phyloP scores from a whole-genome alignment of 192 early-diverging fungal genomes.

The Podila horticola region DNA sequence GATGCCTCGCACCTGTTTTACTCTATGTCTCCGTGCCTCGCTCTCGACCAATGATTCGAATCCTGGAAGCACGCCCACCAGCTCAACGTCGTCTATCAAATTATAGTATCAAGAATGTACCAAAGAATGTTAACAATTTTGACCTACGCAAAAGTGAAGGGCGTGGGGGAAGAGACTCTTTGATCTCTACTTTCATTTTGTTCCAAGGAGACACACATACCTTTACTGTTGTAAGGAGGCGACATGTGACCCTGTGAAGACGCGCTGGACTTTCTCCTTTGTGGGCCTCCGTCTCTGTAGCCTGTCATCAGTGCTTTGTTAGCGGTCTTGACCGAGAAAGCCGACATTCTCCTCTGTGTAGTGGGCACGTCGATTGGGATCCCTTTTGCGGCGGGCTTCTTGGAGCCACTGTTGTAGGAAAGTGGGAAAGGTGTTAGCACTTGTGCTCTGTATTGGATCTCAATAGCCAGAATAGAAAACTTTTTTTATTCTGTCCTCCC shows the following conservation, averaged over 20 bases:
- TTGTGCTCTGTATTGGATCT: neutral
- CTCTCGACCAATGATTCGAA: conserved; percentile 25
- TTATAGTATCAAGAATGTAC: too few relatives aligned
- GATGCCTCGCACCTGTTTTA: conserved; percentile 7
- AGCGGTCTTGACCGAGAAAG: conserved; percentile 37
- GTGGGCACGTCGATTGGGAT: conserved; percentile 34
- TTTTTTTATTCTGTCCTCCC: too few relatives aligned
- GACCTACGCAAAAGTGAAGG: too few relatives aligned
- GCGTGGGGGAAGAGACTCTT: neutral
- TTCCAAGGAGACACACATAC: conserved; percentile 6
- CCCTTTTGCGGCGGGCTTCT: conserved; percentile 14
- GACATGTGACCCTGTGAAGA: conserved; percentile 26
- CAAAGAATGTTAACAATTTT: neutral
- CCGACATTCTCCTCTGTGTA: conserved; percentile 29
- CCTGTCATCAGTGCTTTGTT: conserved; percentile 44
- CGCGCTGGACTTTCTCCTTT: conserved; percentile 38
- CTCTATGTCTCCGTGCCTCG: conserved; percentile 25
- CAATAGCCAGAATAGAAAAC: too few relatives aligned
- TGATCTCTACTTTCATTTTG: neutral
- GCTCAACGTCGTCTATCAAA: conserved; percentile 30
- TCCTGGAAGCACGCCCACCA: conserved; percentile 37
- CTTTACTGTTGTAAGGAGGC: conserved; percentile 38
- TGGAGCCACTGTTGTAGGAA: neutral
- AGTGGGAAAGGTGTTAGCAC: neutral
- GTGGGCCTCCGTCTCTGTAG: conserved; percentile 32